phyloP scores from a whole-genome alignment of 2,329 filamentous ascomycete genomes.

The Stachybotrys chartarum region DNA sequence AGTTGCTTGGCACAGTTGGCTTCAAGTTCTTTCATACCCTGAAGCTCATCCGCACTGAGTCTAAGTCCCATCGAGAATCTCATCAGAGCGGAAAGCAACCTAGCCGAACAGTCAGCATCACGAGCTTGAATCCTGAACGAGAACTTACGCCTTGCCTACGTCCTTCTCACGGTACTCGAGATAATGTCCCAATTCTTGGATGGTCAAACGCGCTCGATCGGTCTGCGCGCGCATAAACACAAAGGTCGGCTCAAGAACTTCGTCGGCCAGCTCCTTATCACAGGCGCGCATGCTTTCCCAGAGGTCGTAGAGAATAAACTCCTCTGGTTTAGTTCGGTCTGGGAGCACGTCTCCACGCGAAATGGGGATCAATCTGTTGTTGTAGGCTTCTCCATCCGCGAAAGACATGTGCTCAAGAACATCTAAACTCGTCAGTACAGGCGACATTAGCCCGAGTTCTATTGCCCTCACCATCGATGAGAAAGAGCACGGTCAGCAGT shows the following conservation, averaged over 20 bases:
- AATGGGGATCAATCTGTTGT: not conserved
- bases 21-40: constrained; percentile 16
- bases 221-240: constrained; percentile 33
- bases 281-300: constrained; percentile 30
- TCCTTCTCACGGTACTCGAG: constrained; percentile 29
- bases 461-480: not conserved
- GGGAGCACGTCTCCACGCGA: not conserved
- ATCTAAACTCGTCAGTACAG: too few relatives aligned
- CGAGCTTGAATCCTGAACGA: too few relatives aligned
- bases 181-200: constrained; percentile 22
- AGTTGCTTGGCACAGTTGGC: constrained; percentile 28
- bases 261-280: constrained; percentile 26
- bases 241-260: constrained; percentile 28
- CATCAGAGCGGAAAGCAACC: constrained; percentile 26
- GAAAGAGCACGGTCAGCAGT: not conserved
- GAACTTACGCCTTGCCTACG: constrained; percentile 30
- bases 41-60: constrained; percentile 18
- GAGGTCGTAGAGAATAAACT: constrained; percentile 30
- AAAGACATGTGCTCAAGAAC: not conserved
- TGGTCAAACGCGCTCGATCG: constrained; percentile 16
- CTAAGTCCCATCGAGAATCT: constrained; percentile 26
- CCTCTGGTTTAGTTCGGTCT: constrained; percentile 23
- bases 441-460: too few relatives aligned
- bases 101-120: constrained; percentile 8
- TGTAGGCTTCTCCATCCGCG: not conserved